Conservation (phyloP, 257 asterid genomes). For the Petunia axillaris region DNA sequence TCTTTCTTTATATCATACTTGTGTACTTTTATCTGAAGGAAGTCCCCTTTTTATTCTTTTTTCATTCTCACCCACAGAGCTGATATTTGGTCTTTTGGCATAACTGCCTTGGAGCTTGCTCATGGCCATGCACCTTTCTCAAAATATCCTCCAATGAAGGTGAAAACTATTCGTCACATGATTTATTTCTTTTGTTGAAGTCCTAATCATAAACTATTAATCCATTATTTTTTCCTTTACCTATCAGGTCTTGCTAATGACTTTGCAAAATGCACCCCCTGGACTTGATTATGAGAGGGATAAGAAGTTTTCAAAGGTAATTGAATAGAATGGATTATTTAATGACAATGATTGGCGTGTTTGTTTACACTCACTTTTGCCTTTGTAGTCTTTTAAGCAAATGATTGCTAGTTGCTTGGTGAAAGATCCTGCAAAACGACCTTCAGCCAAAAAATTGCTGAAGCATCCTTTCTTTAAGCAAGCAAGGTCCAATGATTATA, state of each 20-base stretch:
- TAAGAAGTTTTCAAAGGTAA: slow-evolving; percentile 90
- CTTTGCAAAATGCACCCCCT: slow-evolving; percentile 99
- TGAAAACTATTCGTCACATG: slow-evolving; percentile 30
- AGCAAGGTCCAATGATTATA: slow-evolving; percentile 91
- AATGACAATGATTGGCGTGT: background rate
- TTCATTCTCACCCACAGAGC: slow-evolving; percentile 53
- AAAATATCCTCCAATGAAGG: slow-evolving; percentile 99
- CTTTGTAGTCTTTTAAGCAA: slow-evolving; percentile 82
- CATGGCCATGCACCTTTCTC: slow-evolving; percentile 99
- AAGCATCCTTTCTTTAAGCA: slow-evolving; percentile 94
- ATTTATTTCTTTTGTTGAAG: slow-evolving; percentile 18
- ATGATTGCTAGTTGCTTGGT: slow-evolving; percentile 98
- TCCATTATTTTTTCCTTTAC: slow-evolving; percentile 29
- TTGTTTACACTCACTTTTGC: slow-evolving; percentile 8
- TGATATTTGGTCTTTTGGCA: slow-evolving; percentile 99
- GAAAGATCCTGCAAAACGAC: slow-evolving; percentile 95
- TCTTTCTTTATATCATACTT: slow-evolving; percentile 26
- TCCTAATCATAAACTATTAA: slow-evolving; percentile 18
- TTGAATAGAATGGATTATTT: background rate
- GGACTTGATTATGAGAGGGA: slow-evolving; percentile 98
- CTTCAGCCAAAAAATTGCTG: slow-evolving; percentile 82
- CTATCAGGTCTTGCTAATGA: slow-evolving; percentile 89
- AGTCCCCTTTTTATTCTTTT: slow-evolving; percentile 27
- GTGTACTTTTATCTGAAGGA: slow-evolving; percentile 23
- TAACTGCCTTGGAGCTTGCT: slow-evolving; percentile 98